phyloP scores from a whole-genome alignment of 768 basidiomycete genomes.

The Trametes punicea region DNA sequence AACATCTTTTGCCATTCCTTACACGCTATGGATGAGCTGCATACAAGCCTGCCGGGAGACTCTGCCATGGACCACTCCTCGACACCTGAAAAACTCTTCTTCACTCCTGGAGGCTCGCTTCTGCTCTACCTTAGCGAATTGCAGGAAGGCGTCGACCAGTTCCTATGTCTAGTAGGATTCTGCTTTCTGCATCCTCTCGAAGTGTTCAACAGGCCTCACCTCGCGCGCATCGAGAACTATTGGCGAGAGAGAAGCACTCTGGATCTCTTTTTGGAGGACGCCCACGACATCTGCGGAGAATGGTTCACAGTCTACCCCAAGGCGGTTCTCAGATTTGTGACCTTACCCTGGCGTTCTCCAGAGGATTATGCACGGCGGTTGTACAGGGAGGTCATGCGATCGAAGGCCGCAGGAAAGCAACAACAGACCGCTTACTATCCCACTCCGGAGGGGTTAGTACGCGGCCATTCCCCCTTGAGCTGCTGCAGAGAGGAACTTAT shows the following conservation, averaged over 20 bases:
- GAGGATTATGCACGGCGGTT: background rate
- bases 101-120: background rate
- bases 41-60: too few relatives aligned
- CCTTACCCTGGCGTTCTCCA: background rate
- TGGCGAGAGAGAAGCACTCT: background rate
- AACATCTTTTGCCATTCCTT: too few relatives aligned
- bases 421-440: background rate
- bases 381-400: background rate
- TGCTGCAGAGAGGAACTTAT: too few relatives aligned
- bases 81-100: background rate
- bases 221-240: too few relatives aligned
- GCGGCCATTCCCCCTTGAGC: background rate
- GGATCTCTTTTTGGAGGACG: background rate
- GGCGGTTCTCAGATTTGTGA: background rate
- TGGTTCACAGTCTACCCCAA: background rate
- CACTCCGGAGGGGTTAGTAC: background rate
- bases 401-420: background rate
- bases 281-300: background rate
- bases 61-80: too few relatives aligned
- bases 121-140: background rate
- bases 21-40: too few relatives aligned
- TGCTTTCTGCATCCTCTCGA: background rate
- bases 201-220: background rate
- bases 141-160: slow-evolving; percentile 4
- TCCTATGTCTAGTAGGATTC: background rate